phyloP scores from a whole-genome alignment of 108 stramenopile genomes.

The Conticribra guillardii region DNA sequence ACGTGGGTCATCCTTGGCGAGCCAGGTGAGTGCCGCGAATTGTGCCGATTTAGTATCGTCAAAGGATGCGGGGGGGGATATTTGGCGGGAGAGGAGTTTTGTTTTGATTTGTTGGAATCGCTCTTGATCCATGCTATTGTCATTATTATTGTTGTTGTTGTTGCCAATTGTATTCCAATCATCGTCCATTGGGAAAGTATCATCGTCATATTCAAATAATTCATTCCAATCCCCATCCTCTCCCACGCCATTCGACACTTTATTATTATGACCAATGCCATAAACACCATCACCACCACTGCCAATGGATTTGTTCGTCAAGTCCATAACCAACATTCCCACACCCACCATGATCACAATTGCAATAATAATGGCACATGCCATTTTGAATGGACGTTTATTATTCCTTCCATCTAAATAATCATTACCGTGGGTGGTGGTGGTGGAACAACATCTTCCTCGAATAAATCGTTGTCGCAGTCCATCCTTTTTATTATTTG shows the following conservation, averaged over 20 bases:
- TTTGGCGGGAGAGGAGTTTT: slow-evolving; percentile 5
- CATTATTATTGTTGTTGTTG: not conserved
- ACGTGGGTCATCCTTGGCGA: slow-evolving; percentile 40
- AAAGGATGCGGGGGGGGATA: slow-evolving; percentile 21
- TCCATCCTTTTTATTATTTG: no score
- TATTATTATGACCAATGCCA: not conserved
- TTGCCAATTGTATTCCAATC: slow-evolving; percentile 1
- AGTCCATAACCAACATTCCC: not conserved
- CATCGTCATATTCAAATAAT: not conserved
- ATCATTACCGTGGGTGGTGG: no score
- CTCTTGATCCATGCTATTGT: slow-evolving; percentile 5
- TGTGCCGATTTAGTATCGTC: slow-evolving; percentile 37
- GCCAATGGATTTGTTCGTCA: not conserved
- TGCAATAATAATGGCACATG: not conserved
- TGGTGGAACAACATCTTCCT: no score
- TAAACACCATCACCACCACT: not conserved
- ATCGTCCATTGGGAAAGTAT: not conserved
- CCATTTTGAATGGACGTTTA: not conserved
- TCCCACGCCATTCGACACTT: not conserved
- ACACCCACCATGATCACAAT: not conserved
- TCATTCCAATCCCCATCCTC: not conserved
- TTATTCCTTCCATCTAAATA: not conserved
- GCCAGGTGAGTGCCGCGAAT: slow-evolving; percentile 44
- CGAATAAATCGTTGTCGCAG: no score
- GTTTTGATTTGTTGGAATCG: slow-evolving; percentile 30